A percentile compares a stretch with the other conserved stretches of the same genome.
phyloP scores from a whole-genome alignment of 768 basidiomycete genomes.

The Boletus subcaerulescens region DNA sequence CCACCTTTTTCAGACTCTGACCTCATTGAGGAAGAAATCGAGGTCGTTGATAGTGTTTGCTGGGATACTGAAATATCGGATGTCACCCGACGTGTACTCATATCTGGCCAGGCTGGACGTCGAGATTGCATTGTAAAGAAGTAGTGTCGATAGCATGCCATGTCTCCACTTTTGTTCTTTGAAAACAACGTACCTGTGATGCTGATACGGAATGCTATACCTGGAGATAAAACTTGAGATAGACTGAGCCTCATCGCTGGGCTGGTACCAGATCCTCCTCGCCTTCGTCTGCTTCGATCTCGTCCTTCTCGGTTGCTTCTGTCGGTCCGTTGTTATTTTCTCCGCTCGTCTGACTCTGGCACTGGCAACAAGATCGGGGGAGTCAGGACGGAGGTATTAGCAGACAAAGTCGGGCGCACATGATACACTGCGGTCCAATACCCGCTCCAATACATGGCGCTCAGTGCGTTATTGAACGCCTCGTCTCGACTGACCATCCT shows the following conservation, averaged over 20 bases:
- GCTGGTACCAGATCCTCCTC: conserved; percentile 28
- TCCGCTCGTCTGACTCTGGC: conserved; percentile 27
- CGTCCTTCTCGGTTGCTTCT: conserved; percentile 31
- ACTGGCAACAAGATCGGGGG: conserved; percentile 4
- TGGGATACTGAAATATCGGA: conserved; percentile 81
- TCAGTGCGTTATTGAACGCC: conserved; percentile 70
- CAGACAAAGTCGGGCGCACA: conserved; percentile 39
- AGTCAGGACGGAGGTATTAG: not conserved
- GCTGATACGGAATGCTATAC: not conserved
- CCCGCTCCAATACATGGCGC: conserved; percentile 83
- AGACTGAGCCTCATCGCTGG: conserved; percentile 21
- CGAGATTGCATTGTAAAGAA: conserved; percentile 54
- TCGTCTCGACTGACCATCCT: conserved; percentile 61
- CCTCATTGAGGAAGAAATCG: conserved; percentile 71
- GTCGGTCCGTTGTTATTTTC: conserved; percentile 21
- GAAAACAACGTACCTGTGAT: conserved; percentile 18
- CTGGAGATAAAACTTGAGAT: not conserved
- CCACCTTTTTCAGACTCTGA: conserved; percentile 51
- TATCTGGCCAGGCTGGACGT: conserved; percentile 85
- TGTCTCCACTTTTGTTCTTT: not conserved
- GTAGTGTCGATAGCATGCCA: not conserved
- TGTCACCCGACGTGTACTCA: conserved; percentile 88
- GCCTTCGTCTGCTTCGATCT: conserved; percentile 23
- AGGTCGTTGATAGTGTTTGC: conserved; percentile 87
- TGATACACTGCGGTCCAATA: conserved; percentile 89